Conservation (phyloP, 2,329 filamentous ascomycete species). For the Rhynchosporium agropyri region DNA sequence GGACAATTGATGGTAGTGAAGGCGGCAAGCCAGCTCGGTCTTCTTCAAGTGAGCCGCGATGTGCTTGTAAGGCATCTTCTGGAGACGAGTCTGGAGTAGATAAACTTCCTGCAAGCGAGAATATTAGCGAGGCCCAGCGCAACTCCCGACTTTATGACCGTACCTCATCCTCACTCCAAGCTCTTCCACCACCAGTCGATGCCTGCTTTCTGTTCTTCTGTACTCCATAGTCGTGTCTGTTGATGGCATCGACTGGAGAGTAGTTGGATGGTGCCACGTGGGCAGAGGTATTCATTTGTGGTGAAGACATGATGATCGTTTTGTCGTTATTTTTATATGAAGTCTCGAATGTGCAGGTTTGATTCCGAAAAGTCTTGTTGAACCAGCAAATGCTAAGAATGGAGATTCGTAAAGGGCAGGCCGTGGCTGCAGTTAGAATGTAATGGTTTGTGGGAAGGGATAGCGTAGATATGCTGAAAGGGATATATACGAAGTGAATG, state of each 20-base stretch:
- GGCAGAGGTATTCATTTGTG: conserved; percentile 42
- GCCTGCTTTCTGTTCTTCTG: conserved; percentile 68
- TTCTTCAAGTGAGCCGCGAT: conserved; percentile 85
- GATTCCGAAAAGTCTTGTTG: conserved; percentile 35
- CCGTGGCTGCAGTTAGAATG: conserved; percentile 50
- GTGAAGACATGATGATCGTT: conserved; percentile 41
- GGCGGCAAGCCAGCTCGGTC: conserved; percentile 82
- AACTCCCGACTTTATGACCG: conserved; percentile 9
- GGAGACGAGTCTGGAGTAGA: conserved; percentile 78
- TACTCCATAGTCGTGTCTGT: conserved; percentile 62
- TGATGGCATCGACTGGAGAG: conserved; percentile 53
- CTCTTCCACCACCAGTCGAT: conserved; percentile 74
- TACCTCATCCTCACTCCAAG: conserved; percentile 87
- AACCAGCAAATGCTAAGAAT: conserved; percentile 42
- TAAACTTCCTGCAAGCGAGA: conserved; percentile 67
- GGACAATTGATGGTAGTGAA: conserved; percentile 85
- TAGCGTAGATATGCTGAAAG: conserved; percentile 26
- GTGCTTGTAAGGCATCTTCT: conserved; percentile 91
- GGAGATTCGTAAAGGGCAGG: conserved; percentile 43
- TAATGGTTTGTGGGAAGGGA: conserved; percentile 35
- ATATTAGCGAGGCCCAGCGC: conserved; percentile 22
- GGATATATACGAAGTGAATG: conserved; percentile 36
- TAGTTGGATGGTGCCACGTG: conserved; percentile 39
- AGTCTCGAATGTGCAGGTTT: conserved; percentile 25
- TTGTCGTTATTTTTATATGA: conserved; percentile 34